Percentiles rank a stretch among this genome's conserved stretches.
Conservation (phyloP, 352 stramenopile genomes). For the Poterioochromonas sp. region DNA sequence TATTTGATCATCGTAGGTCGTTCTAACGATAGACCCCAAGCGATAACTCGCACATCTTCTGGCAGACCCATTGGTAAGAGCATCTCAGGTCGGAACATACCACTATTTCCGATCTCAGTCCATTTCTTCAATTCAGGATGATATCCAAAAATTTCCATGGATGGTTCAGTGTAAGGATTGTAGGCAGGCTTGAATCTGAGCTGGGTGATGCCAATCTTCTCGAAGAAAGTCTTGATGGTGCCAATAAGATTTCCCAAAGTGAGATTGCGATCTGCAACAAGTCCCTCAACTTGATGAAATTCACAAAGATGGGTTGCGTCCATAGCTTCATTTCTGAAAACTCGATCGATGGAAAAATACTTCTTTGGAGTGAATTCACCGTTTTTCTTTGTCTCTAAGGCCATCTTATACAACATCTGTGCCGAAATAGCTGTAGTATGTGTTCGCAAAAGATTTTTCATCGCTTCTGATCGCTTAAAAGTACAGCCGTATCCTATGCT, state of each 20-base stretch:
- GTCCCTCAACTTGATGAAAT: conserved; percentile 96
- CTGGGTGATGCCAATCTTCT: conserved; percentile 82
- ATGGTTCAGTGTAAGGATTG: conserved; percentile 99
- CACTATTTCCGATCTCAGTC: conserved; percentile 95
- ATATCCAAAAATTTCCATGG: conserved; percentile 99
- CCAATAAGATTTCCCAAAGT: conserved; percentile 96
- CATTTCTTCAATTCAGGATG: conserved; percentile 98
- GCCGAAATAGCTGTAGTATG: conserved; percentile 98
- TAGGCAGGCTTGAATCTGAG: conserved; percentile 99
- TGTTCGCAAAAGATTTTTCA: conserved; percentile 97
- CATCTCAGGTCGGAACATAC: conserved; percentile 99
- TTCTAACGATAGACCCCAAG: conserved; percentile 96
- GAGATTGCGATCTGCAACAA: conserved; percentile 97
- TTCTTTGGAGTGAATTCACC: conserved; percentile 92
- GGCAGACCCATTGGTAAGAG: conserved; percentile 94
- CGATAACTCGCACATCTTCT: conserved; percentile 96
- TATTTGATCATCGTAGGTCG: conserved; percentile 99
- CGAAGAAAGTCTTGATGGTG: conserved; percentile 99
- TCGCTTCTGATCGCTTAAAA: conserved; percentile 82
- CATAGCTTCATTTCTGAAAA: conserved; percentile 99
- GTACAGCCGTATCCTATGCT: conserved; percentile 86
- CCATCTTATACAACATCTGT: conserved; percentile 52
- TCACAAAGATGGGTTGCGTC: conserved; percentile 98
- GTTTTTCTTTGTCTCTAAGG: conserved; percentile 75
- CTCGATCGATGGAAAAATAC: conserved; percentile 98